A percentile compares a stretch with the other conserved stretches of the same genome.
Conservation (phyloP, 345 rosid genomes). For the Sisymbrium irio region DNA sequence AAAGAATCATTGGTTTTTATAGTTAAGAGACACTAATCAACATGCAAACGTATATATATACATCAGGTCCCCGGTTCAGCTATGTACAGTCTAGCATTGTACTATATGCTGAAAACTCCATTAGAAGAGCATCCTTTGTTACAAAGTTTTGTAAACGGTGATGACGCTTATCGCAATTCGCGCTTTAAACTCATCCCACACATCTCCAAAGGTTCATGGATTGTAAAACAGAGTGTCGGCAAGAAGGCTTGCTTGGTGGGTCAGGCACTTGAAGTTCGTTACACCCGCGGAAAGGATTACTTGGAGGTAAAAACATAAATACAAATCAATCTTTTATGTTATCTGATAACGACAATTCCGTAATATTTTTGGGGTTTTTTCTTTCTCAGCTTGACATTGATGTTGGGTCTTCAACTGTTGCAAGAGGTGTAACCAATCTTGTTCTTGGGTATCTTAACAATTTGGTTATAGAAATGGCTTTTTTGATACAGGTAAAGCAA, state of each 20-base stretch:
- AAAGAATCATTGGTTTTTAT: background rate
- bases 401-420: constrained; percentile 89
- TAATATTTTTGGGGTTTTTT: background rate
- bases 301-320: constrained; percentile 57
- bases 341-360: background rate
- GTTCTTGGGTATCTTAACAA: constrained; percentile 83
- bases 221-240: constrained; percentile 93
- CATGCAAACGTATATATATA: background rate
- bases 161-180: constrained; percentile 83
- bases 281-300: constrained; percentile 72
- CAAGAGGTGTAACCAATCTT: constrained; percentile 78
- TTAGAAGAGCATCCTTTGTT: constrained; percentile 68
- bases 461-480: constrained; percentile 89
- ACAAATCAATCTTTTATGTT: background rate
- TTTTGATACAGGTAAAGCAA: constrained; percentile 68
- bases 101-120: constrained; percentile 72
- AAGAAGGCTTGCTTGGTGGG: constrained; percentile 85
- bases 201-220: constrained; percentile 97
- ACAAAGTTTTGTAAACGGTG: constrained; percentile 79
- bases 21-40: background rate
- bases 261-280: constrained; percentile 65
- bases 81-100: constrained; percentile 59
- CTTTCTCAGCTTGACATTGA: constrained; percentile 63
- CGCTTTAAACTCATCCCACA: constrained; percentile 94
- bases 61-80: constrained; percentile 72